Percentiles rank a stretch among this genome's conserved stretches.
Conservation (phyloP, 2,329 filamentous ascomycete species). For the Akanthomyces dipterigenus region DNA sequence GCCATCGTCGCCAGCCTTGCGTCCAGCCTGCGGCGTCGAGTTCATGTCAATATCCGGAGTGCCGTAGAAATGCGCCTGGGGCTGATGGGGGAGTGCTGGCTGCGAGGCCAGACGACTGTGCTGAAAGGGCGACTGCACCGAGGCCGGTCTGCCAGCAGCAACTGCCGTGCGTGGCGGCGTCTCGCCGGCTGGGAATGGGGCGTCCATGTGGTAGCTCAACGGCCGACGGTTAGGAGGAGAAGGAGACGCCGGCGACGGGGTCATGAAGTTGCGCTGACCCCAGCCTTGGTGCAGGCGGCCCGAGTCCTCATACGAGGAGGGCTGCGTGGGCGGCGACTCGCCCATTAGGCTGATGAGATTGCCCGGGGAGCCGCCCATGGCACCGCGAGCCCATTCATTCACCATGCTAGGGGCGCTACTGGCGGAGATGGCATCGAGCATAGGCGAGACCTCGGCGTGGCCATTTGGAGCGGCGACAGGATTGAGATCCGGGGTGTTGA, state of each 20-base stretch:
- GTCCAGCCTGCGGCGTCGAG: slow-evolving; percentile 45
- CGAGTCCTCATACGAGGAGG: slow-evolving; percentile 35
- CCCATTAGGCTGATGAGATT: slow-evolving; percentile 36
- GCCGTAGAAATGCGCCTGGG: slow-evolving; percentile 71
- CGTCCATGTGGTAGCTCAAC: slow-evolving; percentile 49
- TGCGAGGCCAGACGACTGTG: slow-evolving; percentile 40
- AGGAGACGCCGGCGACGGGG: slow-evolving; percentile 37
- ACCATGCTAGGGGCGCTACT: slow-evolving; percentile 41
- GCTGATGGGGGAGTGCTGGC: slow-evolving; percentile 66
- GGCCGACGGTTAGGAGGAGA: slow-evolving; percentile 38
- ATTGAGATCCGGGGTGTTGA: slow-evolving; percentile 40
- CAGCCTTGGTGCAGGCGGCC: slow-evolving; percentile 32
- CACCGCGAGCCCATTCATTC: slow-evolving; percentile 39
- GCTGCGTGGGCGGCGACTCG: slow-evolving; percentile 36
- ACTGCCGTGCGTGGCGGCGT: slow-evolving; percentile 30
- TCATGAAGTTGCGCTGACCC: slow-evolving; percentile 39
- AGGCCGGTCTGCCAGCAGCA: slow-evolving; percentile 36
- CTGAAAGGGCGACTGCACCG: slow-evolving; percentile 45
- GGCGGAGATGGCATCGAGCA: slow-evolving; percentile 42
- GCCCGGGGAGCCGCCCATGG: slow-evolving; percentile 37
- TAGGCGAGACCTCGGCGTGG: slow-evolving; percentile 36
- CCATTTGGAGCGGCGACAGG: slow-evolving; percentile 35
- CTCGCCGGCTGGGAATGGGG: slow-evolving; percentile 35
- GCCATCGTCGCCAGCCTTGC: slow-evolving; percentile 60
- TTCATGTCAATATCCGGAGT: slow-evolving; percentile 70